Evolutionary conservation across 1,139 yeast genomes (phyloP).

Genomic region (Hanseniaspora sp.): DNA sequence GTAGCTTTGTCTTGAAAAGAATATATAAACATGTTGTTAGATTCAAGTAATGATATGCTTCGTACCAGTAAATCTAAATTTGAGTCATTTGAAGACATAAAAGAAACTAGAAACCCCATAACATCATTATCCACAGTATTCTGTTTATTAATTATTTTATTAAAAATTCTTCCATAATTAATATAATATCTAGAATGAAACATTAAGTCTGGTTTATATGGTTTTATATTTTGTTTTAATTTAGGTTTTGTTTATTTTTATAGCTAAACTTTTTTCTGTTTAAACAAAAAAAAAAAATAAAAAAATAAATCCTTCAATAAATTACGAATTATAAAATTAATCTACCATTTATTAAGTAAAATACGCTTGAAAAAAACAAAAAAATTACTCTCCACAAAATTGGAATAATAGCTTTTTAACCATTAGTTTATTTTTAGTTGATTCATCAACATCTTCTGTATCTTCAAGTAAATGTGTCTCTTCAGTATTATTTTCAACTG

Average conservation of each 20-base stretch:
- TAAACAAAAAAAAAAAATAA: too few species aligned
- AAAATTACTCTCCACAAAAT: neutral
- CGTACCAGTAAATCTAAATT: constrained; percentile 7
- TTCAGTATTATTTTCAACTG: neutral
- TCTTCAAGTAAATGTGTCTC: neutral
- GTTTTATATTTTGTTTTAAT: neutral
- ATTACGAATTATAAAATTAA: too few species aligned
- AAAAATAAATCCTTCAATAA: too few species aligned
- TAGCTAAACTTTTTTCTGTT: too few species aligned
- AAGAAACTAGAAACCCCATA: neutral
- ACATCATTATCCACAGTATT: constrained; percentile 1
- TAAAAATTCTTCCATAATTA: constrained; percentile 14
- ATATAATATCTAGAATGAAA: constrained; percentile 11
- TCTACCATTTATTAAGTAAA: neutral
- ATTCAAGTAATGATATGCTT: constrained; percentile 14
- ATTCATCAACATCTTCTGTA: neutral
- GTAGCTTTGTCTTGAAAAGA: neutral
- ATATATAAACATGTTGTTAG: constrained; percentile 15
- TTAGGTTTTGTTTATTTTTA: too few species aligned
- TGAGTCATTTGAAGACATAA: neutral
- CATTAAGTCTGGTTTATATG: neutral
- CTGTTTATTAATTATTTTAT: constrained; percentile 1
- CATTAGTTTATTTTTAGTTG: neutral
- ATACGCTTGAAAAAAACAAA: neutral
- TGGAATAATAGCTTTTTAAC: neutral